phyloP scores from a whole-genome alignment of 2,329 filamentous ascomycete species.

The Penicillium sp. region DNA sequence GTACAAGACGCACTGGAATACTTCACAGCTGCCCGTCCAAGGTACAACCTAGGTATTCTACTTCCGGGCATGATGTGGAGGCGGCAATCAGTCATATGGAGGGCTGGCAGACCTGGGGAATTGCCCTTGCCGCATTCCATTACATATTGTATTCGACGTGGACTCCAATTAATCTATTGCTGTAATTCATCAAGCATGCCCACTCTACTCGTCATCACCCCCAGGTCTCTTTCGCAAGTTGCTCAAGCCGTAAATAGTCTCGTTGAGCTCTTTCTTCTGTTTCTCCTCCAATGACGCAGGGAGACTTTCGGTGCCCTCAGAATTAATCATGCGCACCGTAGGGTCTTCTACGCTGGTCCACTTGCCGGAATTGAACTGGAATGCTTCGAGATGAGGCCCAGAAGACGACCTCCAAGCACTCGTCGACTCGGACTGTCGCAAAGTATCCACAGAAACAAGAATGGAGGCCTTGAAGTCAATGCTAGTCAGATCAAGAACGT shows the following conservation, averaged over 20 bases:
- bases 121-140: background rate
- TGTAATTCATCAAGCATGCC: slow-evolving; percentile 21
- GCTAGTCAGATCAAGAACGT: slow-evolving; percentile 58
- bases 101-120: background rate
- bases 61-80: too few species aligned
- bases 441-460: slow-evolving; percentile 53
- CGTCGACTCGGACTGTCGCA: slow-evolving; percentile 52
- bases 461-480: slow-evolving; percentile 31
- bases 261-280: slow-evolving; percentile 33
- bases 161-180: slow-evolving; percentile 1
- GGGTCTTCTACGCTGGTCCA: slow-evolving; percentile 26
- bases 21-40: too few species aligned
- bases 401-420: slow-evolving; percentile 35
- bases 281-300: slow-evolving; percentile 28
- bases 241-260: slow-evolving; percentile 38
- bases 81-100: too few species aligned
- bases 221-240: slow-evolving; percentile 41
- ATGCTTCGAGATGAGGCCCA: slow-evolving; percentile 31
- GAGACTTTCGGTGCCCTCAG: slow-evolving; percentile 29
- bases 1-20: too few species aligned
- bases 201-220: slow-evolving; percentile 4
- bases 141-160: background rate
- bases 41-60: too few species aligned
- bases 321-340: slow-evolving; percentile 29
- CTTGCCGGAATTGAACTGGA: slow-evolving; percentile 23